Conservation (phyloP, 2,329 filamentous ascomycete species). For the Cercospora canescens region DNA sequence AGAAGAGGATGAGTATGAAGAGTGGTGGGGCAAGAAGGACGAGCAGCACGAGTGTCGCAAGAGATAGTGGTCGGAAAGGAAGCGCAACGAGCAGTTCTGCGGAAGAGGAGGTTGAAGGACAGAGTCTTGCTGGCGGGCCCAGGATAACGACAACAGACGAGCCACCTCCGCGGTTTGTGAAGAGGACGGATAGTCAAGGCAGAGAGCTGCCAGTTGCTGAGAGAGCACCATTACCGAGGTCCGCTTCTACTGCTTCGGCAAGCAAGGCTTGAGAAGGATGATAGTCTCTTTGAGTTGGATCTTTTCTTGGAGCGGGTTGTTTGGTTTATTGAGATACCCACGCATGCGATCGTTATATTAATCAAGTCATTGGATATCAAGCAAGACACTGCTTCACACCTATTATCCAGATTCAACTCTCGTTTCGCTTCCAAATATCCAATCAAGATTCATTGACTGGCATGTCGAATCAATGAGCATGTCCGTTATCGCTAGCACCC, state of each 20-base stretch:
- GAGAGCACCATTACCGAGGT: conserved; percentile 44
- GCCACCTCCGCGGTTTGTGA: conserved; percentile 33
- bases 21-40: conserved; percentile 11
- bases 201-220: conserved; percentile 46
- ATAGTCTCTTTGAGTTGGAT: not conserved
- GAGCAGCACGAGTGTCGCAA: not conserved
- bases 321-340: conserved; percentile 11
- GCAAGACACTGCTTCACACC: not conserved
- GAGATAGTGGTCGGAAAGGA: not conserved
- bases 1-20: not conserved
- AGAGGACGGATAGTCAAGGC: conserved; percentile 42
- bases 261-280: not conserved
- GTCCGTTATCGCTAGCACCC: no score
- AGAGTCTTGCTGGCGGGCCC: conserved; percentile 27
- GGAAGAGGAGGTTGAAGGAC: conserved; percentile 15
- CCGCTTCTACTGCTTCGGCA: not conserved
- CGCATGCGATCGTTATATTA: not conserved
- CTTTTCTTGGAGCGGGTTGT: not conserved
- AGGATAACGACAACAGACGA: conserved; percentile 25
- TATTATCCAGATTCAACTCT: not conserved
- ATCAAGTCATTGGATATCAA: not conserved
- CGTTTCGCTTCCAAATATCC: not conserved
- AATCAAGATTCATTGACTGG: not conserved
- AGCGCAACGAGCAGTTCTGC: conserved; percentile 1
- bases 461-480: no score